Evolutionary conservation across 352 stramenopile species (phyloP), one percentile per base, ranked within the genome.

Genomic region (Phytophthora agathidicida): DNA sequence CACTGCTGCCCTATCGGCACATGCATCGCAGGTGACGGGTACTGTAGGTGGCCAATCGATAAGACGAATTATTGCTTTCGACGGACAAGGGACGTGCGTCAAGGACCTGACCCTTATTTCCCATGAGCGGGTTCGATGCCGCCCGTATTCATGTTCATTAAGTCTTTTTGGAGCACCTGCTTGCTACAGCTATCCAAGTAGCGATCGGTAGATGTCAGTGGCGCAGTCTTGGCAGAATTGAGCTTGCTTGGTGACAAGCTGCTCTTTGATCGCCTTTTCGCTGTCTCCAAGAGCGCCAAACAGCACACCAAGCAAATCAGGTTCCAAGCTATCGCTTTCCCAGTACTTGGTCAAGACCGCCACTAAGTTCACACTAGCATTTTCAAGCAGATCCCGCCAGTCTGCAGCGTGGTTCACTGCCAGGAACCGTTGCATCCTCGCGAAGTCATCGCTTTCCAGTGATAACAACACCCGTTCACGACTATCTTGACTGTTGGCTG

Each of bases 331-430:
- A 26, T 51, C 47, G 16, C 51, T 44, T n/a, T 89, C 79, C 79
- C 79, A 89, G 19, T 31, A 71, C 13, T 68, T 47, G 0, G 67
- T 74, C 16, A 86, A 71, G 3, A 73, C 26, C 8, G 66, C 66
- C 5, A 78, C 72, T 14, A 84, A 61, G 9, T 79, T 57, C 14
- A 73, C 44, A 37, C 71, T 84, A 11, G 73, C 68, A 43, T 72
- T 68, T 14, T 47, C 32, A 26, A 88, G 51, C 11, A 88, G 27
- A 16, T 33, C 22, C 4, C 36, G 10, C 74, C 79, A 89, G 0
- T 60, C 44, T n/a, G 39, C 8, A 8, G 39, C 16, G 32, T 73
- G 33, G 2, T 27, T 37, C 10, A 26, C 50, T 38, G 68, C 73
- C 13, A 81, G 38, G 5, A 39, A 13, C 11, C 42, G 26, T 19